Percentiles rank a stretch among this genome's conserved stretches.
Evolutionary conservation across 1,284 basidiomycete species (phyloP).

Genomic region (Albatrellus sp.): DNA sequence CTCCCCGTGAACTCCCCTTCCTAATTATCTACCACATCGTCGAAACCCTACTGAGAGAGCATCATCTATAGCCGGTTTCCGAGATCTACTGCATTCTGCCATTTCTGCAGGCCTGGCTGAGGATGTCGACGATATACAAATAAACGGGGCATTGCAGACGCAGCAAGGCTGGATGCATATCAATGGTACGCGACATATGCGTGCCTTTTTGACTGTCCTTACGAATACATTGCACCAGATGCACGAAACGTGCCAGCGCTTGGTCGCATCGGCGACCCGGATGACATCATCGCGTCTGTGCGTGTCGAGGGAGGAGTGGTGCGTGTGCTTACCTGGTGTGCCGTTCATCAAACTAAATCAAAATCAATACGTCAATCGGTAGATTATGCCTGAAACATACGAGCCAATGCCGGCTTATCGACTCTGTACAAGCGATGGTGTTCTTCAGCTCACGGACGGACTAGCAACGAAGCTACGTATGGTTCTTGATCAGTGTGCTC

Average conservation of each 20-base stretch:
- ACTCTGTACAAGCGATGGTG: slow-evolving; percentile 58
- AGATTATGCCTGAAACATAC: slow-evolving; percentile 64
- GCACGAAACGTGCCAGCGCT: slow-evolving; percentile 58
- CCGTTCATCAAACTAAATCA: neutral
- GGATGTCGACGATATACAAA: slow-evolving; percentile 52
- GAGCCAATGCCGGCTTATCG: slow-evolving; percentile 73
- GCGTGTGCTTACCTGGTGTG: slow-evolving; percentile 7
- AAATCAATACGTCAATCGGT: neutral
- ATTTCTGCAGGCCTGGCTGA: slow-evolving; percentile 41
- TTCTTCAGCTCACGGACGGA: slow-evolving; percentile 51
- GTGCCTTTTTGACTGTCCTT: neutral
- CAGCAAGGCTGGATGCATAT: slow-evolving; percentile 77
- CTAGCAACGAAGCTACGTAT: slow-evolving; percentile 34
- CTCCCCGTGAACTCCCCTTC: neutral
- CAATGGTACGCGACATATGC: slow-evolving; percentile 35
- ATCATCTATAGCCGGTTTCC: slow-evolving; percentile 37
- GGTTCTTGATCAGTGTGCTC: slow-evolving; percentile 18
- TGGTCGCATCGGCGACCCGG: slow-evolving; percentile 63
- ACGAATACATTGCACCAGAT: slow-evolving; percentile 27
- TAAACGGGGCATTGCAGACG: slow-evolving; percentile 48
- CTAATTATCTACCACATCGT: neutral
- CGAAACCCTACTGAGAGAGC: too few species aligned
- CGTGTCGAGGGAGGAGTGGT: slow-evolving; percentile 60
- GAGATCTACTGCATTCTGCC: slow-evolving; percentile 43
- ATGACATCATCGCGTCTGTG: slow-evolving; percentile 69